Percentiles rank a stretch among this genome's conserved stretches.
Evolutionary conservation across 164 flowering plant genomes (phyloP).

Genomic region (Dillenia turbinata): DNA sequence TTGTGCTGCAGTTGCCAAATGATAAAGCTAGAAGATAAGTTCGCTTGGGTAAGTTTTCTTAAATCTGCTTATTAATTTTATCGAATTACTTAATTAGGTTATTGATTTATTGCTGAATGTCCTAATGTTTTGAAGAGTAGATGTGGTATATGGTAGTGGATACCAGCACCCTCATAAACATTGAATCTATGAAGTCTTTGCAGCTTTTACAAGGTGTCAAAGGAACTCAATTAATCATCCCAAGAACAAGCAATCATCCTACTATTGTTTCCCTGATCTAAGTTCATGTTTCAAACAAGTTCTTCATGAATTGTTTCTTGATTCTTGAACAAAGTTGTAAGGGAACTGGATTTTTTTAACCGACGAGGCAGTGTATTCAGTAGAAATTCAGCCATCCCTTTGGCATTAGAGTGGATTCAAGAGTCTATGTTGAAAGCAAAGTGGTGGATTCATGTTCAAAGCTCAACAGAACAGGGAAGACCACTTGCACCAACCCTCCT

Average conservation of each 20-base stretch:
- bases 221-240: conserved; percentile 75
- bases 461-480: conserved; percentile 48
- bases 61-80: too few species aligned
- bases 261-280: background rate
- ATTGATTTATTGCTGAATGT: background rate
- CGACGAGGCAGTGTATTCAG: conserved; percentile 50
- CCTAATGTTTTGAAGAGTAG: conserved; percentile 30
- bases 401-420: conserved; percentile 75
- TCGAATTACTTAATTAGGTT: background rate
- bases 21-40: conserved; percentile 11
- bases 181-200: conserved; percentile 65
- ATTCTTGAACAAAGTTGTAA: conserved; percentile 44
- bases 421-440: conserved; percentile 59
- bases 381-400: conserved; percentile 44
- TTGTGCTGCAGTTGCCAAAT: conserved; percentile 17
- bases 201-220: conserved; percentile 81
- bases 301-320: background rate
- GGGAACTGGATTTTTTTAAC: conserved; percentile 66
- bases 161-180: conserved; percentile 51
- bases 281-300: background rate
- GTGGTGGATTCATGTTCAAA: conserved; percentile 92
- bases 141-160: conserved; percentile 86
- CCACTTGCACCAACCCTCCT: conserved; percentile 68
- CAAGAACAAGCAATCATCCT: conserved; percentile 61
- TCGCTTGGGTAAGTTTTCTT: conserved; percentile 28